Evolutionary conservation across 2,329 filamentous ascomycete genomes (phyloP), one percentile per base, ranked within the genome.

Genomic region (Ascochyta viciae-villosae): DNA sequence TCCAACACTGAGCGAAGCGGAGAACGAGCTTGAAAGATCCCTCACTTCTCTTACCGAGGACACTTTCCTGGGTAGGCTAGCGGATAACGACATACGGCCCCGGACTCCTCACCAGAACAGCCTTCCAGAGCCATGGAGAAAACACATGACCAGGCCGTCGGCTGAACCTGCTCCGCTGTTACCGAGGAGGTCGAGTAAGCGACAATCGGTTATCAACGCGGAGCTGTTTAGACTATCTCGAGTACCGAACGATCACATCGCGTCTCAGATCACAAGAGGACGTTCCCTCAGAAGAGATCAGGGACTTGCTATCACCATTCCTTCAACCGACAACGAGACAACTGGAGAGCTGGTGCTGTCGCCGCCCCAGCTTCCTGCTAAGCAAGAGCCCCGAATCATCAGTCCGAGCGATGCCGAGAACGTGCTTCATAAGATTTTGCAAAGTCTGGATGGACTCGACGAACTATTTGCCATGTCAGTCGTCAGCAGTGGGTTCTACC

Each of bases 401-500:
- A 77, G 80, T 4, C 65, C 71, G 15, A 65, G 70, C 10, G 72
- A 78, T 23, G 81, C 83, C 3, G 80, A 84, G 57, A 65, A 74
- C n/a, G 77, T 86, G 4, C 76, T 86, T 15, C 66, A 83, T 16
- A 65, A 69, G n/a, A 84, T 87, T 10, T 72, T 87, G 54, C 71
- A 77, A 40, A 77, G 74, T 4, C 74, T 85, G 7, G 71, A 77
- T 33, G 79, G 77, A 2, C 74, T 85, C 2, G 78, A 82, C 31
- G 85, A 87, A 64, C 76, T 88, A 0, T 85, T 85, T 62, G 79
- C 79, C 31, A 77, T 81, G 4, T 83, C 83, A 4, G 72, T 82
- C 7, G 76, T 86, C 42, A 86, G 83, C 65, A 78, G 77, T 43
- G 81, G 81, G 19, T 86, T 87, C 71, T 85, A 85, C 63, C 76